Base-by-base conservation (phyloP, 1,284 basidiomycete species). In the Pseudozyma flocculosa region DNA sequence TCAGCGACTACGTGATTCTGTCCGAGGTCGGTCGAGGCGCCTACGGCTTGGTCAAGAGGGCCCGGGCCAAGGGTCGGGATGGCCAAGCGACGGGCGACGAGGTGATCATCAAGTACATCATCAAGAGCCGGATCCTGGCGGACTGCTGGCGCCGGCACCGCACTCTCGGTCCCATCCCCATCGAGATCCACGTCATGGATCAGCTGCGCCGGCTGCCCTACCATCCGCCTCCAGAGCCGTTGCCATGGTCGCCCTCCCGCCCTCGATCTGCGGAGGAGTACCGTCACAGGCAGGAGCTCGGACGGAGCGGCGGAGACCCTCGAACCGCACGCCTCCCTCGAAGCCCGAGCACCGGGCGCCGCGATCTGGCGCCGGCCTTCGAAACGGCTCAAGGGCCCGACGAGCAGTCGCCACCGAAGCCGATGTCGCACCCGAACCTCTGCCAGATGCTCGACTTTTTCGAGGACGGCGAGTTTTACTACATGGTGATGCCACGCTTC, bases 101-200 rank as follows among this genome's bases (percentile, higher is more conserved):
- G 53, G 81, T 96, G 50, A 87, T 97, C 66, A 92, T 97, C 82
- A 98, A 98, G 78, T 94, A 96, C 79, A 88, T 98, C 74, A 94
- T 97, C 83, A 98, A 98, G 80, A 92, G 90, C 51, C 88, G 93
- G 47, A 98, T 98, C 58, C 84, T 98, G 44, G 95, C 94, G 19
- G 94, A 98, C 80, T 98, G 93, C 78, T 98, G 95, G 95, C 96
- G 82, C 87, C 89, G 80, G 73, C 95, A 98, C 78, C 89, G 90
- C 38, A 85, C 88, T 57, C 85, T 91, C 72, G 95, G 95, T 37
- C 95, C 94, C 1, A 96, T 98, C 68, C 94, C 95, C 8, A 93
- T 97, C 79, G 95, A 98, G 81, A 95, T 98, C 38, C 95, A 95
- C 78, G 94, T 98, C 63, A 91, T 98, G 89, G 82, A 84, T 51